Conservation (phyloP, 768 basidiomycete species). For the Lactarius deliciosus region DNA sequence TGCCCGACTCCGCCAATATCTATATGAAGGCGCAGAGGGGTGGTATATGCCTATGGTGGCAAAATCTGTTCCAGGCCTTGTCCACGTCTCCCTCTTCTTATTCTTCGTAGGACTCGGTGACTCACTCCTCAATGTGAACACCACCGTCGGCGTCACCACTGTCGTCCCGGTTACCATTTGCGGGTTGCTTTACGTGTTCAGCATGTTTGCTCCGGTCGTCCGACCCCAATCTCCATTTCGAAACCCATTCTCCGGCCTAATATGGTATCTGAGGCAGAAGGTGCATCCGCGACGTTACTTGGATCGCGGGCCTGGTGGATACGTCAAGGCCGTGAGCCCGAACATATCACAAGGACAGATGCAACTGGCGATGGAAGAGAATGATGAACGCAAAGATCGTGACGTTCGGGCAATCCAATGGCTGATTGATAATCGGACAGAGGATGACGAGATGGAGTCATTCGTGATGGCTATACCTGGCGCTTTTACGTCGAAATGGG, state of each 20-base stretch:
- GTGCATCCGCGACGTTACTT: not conserved
- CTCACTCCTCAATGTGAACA: conserved; percentile 39
- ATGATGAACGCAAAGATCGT: not conserved
- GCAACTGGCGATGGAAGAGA: conserved; percentile 10
- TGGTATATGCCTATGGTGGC: conserved; percentile 45
- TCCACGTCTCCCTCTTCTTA: conserved; percentile 49
- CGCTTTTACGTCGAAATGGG: not conserved
- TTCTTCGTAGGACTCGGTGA: conserved; percentile 50
- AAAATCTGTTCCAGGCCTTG: conserved; percentile 45
- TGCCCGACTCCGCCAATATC: conserved; percentile 44
- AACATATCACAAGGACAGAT: not conserved
- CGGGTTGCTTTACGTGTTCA: conserved; percentile 19
- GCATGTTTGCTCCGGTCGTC: conserved; percentile 8
- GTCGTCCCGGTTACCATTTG: conserved; percentile 15
- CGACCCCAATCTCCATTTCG: conserved; percentile 15
- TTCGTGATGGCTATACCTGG: conserved; percentile 5
- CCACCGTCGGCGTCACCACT: conserved; percentile 10
- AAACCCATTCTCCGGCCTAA: conserved; percentile 10
- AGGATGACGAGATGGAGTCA: conserved; percentile 8
- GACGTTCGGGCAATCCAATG: conserved; percentile 1
- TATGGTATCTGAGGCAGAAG: conserved; percentile 16
- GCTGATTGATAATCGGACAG: not conserved
- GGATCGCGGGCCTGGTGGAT: not conserved
- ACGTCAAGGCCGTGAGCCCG: not conserved
- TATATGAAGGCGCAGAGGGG: conserved; percentile 39